Conservation (phyloP, 345 rosid genomes). For the Odontarrhena argentea region DNA sequence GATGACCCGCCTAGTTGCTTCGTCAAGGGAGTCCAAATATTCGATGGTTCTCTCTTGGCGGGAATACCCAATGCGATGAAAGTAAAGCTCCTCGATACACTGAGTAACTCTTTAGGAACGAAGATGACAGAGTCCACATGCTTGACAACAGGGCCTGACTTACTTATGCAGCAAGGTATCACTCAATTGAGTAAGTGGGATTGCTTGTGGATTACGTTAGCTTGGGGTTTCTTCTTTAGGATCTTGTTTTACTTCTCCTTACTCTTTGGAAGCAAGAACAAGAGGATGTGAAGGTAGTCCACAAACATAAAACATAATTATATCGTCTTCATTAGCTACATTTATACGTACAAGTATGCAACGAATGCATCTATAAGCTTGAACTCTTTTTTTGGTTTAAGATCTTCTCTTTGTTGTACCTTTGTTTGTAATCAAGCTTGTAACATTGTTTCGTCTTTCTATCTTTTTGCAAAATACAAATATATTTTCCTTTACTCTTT, state of each 20-base stretch:
- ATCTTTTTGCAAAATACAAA: neutral
- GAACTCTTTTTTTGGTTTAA: neutral
- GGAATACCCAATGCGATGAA: slow-evolving; percentile 28
- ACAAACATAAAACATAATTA: slow-evolving; percentile 4
- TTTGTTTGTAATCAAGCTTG: slow-evolving; percentile 2
- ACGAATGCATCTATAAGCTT: slow-evolving; percentile 6
- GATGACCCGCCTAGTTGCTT: slow-evolving; percentile 39
- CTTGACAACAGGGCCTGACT: slow-evolving; percentile 41
- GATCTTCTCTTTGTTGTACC: slow-evolving; percentile 6
- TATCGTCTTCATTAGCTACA: neutral
- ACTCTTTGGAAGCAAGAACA: slow-evolving; percentile 47
- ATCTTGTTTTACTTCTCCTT: slow-evolving; percentile 45
- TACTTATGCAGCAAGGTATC: slow-evolving; percentile 43
- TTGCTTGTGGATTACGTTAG: slow-evolving; percentile 47
- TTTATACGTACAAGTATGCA: neutral
- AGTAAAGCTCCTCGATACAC: slow-evolving; percentile 37
- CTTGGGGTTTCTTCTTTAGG: slow-evolving; percentile 48
- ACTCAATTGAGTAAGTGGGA: slow-evolving; percentile 44
- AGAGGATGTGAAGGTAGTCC: slow-evolving; percentile 44
- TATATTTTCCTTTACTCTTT: neutral
- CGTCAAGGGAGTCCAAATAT: slow-evolving; percentile 42
- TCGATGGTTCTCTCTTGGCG: slow-evolving; percentile 40
- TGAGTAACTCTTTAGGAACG: slow-evolving; percentile 40
- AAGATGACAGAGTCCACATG: slow-evolving; percentile 45
- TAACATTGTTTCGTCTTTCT: neutral